Evolutionary conservation across 106 monocot species (phyloP), one percentile per base, ranked within the genome.

Genomic region (Chionographis japonica): DNA sequence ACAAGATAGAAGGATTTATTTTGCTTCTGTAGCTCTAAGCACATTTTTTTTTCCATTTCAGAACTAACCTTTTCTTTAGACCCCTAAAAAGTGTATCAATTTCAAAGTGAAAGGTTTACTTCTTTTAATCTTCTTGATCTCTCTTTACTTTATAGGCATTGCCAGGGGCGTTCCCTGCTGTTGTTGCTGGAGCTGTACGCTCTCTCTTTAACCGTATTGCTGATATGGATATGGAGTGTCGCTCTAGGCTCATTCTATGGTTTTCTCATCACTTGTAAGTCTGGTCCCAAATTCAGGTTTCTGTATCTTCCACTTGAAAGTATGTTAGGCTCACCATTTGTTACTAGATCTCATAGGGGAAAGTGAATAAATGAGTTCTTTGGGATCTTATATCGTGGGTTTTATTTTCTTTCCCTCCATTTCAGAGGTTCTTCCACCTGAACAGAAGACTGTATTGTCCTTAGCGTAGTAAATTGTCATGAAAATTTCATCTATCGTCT

Each of bases 261-360:
- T 97, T 97, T 84, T 92, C 95, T 74, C 95, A 92, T 77, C 95
- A 97, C 61, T 66, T 97, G 95, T 97, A 85, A 82, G 92, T 79
- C 36, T 52, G 13, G 13, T 68, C 40, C 27, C 4, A 38, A 40
- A 39, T 46, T 51, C 3, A 56, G 39, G 57, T 6, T 5, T 40
- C 40, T 10, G 20, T 64, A 4, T 16, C 14, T 51, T 40, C 3
- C 50, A 58, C 67, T 19, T 66, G 51, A 58, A 66, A 46, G 43
- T 52, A 49, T 17, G 16, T 12, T 27, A 66, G 36, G 18, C 27
- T 27, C 27, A 27, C 27, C 27, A 27, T 27, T 27, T 27, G 27
- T 27, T 27, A 17, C 18, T n/a, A 19, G 8, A 20, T 56, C 3
- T 56, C 56, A 6, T 65, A 6, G 52, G 27, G 41, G 37, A 70